phyloP scores from a whole-genome alignment of 2,329 filamentous ascomycete species.

The Kalaharituber pfeilii region DNA sequence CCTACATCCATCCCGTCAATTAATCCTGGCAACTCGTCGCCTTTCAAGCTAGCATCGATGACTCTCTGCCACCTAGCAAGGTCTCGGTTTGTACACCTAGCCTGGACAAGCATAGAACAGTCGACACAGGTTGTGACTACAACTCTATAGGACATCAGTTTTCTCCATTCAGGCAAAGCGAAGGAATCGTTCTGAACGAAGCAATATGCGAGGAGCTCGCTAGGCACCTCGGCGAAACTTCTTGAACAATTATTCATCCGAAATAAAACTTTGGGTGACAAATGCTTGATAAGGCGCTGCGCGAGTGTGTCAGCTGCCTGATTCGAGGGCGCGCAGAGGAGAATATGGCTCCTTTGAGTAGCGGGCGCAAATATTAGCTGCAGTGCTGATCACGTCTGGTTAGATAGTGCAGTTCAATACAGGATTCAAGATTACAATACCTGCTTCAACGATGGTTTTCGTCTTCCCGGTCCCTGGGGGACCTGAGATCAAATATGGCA shows the following conservation, averaged over 20 bases:
- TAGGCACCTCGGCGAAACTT: slow-evolving; percentile 30
- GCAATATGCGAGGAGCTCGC: slow-evolving; percentile 27
- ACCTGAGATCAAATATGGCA: slow-evolving; percentile 34
- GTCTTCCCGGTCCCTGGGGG: slow-evolving; percentile 38
- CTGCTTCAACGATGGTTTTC: slow-evolving; percentile 34
- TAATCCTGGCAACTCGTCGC: neutral
- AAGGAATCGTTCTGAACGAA: slow-evolving; percentile 30
- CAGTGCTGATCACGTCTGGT: slow-evolving; percentile 15
- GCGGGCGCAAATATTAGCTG: slow-evolving; percentile 22
- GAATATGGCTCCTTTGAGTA: slow-evolving; percentile 25
- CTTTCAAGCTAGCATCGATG: slow-evolving; percentile 14
- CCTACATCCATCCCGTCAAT: neutral
- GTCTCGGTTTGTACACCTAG: slow-evolving; percentile 30
- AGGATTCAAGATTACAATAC: slow-evolving; percentile 16
- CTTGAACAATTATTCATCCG: slow-evolving; percentile 29
- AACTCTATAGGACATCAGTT: slow-evolving; percentile 29
- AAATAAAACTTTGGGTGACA: slow-evolving; percentile 28
- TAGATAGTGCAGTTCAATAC: slow-evolving; percentile 9
- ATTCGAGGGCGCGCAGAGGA: slow-evolving; percentile 33
- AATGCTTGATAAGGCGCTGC: slow-evolving; percentile 26
- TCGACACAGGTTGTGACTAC: slow-evolving; percentile 31
- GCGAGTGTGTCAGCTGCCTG: slow-evolving; percentile 32
- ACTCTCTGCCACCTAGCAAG: slow-evolving; percentile 27
- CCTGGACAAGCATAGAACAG: slow-evolving; percentile 29
- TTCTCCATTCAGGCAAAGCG: slow-evolving; percentile 27